A percentile compares a stretch with the other conserved stretches of the same genome.
phyloP scores from a whole-genome alignment of 139 green algal species.

The Edaphochlamys debaryana region DNA sequence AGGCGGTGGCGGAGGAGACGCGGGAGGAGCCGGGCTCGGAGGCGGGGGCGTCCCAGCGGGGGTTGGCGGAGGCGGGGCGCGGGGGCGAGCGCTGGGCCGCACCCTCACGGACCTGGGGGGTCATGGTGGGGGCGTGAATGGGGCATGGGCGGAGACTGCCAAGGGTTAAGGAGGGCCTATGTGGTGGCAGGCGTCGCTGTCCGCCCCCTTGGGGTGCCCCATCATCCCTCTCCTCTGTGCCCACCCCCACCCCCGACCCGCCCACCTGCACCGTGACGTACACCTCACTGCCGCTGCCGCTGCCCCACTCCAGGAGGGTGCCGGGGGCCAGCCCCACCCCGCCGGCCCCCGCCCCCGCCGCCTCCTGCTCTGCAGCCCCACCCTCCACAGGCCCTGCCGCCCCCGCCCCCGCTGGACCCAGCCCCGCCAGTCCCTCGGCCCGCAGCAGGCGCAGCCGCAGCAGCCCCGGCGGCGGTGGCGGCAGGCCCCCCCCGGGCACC shows the following conservation, averaged over 20 bases:
- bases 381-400: no score
- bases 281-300: background rate
- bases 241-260: background rate
- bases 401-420: no score
- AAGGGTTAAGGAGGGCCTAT: no score
- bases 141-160: no score
- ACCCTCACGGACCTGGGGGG: background rate
- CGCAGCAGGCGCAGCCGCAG: conserved; percentile 20
- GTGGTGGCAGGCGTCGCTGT: no score
- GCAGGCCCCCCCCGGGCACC: background rate
- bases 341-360: no score
- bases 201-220: background rate
- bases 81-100: conserved; percentile 6
- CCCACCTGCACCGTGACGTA: conserved; percentile 27
- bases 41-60: no score
- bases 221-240: no score
- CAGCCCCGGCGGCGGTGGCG: conserved; percentile 2
- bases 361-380: background rate
- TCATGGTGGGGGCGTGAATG: background rate
- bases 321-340: no score
- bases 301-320: no score
- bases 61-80: background rate
- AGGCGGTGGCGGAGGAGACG: no score
- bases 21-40: no score
- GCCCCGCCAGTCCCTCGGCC: conserved; percentile 1